Conservation (phyloP, 1,284 basidiomycete species). For the Mycena citricolor region DNA sequence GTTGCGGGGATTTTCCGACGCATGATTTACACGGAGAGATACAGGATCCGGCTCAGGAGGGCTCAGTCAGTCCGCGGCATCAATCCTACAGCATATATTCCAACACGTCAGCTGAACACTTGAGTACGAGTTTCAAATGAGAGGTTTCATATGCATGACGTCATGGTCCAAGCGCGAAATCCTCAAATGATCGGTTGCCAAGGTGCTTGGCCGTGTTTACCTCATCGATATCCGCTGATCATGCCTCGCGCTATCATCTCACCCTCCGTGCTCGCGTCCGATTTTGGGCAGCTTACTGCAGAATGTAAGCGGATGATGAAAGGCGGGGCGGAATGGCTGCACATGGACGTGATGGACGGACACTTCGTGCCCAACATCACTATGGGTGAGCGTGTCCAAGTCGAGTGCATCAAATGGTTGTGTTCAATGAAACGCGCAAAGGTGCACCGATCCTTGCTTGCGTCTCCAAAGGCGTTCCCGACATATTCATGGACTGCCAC, state of each 20-base stretch:
- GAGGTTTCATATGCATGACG: too few relatives aligned
- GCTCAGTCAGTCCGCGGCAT: too few relatives aligned
- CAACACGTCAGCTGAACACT: too few relatives aligned
- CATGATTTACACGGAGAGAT: too few relatives aligned
- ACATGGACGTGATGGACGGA: slow-evolving; percentile 93
- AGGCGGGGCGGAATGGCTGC: slow-evolving; percentile 83
- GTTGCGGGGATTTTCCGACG: too few relatives aligned
- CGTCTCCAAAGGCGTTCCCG: slow-evolving; percentile 87
- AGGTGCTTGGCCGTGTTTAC: too few relatives aligned
- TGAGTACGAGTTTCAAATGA: too few relatives aligned
- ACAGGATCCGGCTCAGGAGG: too few relatives aligned
- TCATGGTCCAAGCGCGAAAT: too few relatives aligned
- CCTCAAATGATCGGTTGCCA: too few relatives aligned
- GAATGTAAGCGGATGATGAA: slow-evolving; percentile 94
- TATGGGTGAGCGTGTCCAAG: slow-evolving; percentile 70
- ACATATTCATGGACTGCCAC: slow-evolving; percentile 99
- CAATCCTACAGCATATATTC: too few relatives aligned
- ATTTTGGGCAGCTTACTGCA: slow-evolving; percentile 88
- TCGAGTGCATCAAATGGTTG: too few relatives aligned
- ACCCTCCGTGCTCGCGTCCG: slow-evolving; percentile 90
- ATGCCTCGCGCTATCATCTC: slow-evolving; percentile 90
- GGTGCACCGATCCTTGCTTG: slow-evolving; percentile 88
- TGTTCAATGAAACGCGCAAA: slow-evolving; percentile 41
- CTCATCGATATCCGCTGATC: slow-evolving; percentile 24
- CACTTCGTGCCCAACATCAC: slow-evolving; percentile 99